phyloP scores from a whole-genome alignment of 805 yeast species.

The Pichia membranifaciens region DNA sequence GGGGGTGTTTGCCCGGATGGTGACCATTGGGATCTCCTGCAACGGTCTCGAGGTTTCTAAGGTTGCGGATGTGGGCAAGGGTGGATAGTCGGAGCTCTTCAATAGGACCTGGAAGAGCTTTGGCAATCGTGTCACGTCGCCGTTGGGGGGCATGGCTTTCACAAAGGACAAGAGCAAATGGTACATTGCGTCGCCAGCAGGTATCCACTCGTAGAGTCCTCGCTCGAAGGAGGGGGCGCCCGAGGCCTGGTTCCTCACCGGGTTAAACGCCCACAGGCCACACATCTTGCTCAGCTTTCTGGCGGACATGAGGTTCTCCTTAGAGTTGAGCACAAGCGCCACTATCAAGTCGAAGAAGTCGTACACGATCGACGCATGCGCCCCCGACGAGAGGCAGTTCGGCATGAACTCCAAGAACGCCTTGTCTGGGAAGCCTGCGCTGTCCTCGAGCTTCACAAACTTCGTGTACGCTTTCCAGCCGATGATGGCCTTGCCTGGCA shows the following conservation, averaged over 20 bases:
- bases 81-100: slow-evolving; percentile 71
- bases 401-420: slow-evolving; percentile 84
- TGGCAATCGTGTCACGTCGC: slow-evolving; percentile 52
- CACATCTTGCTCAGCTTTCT: slow-evolving; percentile 76
- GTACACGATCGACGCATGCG: slow-evolving; percentile 85
- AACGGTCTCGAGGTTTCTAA: slow-evolving; percentile 22
- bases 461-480: slow-evolving; percentile 82
- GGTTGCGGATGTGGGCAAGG: slow-evolving; percentile 35
- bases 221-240: slow-evolving; percentile 45
- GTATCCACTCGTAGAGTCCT: slow-evolving; percentile 72
- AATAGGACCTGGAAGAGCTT: slow-evolving; percentile 58
- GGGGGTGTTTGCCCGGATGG: slow-evolving; percentile 34
- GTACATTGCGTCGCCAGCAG: slow-evolving; percentile 80
- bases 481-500: slow-evolving; percentile 71
- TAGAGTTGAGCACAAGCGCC: slow-evolving; percentile 71
- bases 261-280: slow-evolving; percentile 78
- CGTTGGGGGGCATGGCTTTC: slow-evolving; percentile 67
- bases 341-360: slow-evolving; percentile 81
- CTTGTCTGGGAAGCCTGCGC: slow-evolving; percentile 58
- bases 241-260: slow-evolving; percentile 24
- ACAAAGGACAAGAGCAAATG: slow-evolving; percentile 73
- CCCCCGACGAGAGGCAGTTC: slow-evolving; percentile 70
- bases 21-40: slow-evolving; percentile 34
- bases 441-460: slow-evolving; percentile 59
- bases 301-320: slow-evolving; percentile 71